Evolutionary conservation across 441 rosid species (phyloP).

Genomic region (Adansonia grandidieri): DNA sequence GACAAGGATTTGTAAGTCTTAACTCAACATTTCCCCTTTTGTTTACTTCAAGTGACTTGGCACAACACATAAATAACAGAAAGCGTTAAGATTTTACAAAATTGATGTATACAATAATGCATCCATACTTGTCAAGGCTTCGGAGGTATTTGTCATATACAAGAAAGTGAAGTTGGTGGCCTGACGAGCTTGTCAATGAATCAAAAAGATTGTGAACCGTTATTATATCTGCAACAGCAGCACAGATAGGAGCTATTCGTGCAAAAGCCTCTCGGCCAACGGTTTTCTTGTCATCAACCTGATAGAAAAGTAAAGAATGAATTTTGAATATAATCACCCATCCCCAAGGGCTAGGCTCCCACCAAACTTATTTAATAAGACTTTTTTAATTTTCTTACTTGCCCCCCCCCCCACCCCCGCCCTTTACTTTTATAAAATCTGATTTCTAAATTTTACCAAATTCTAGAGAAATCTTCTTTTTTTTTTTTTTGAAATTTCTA

Average conservation of each 20-base stretch:
- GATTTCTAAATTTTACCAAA: background rate
- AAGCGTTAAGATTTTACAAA: conserved; percentile 7
- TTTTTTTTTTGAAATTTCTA: background rate
- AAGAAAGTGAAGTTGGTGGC: conserved; percentile 75
- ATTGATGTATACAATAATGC: conserved; percentile 29
- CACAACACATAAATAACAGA: conserved; percentile 1
- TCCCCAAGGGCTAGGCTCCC: background rate
- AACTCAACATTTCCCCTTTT: background rate
- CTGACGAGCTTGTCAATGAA: conserved; percentile 74
- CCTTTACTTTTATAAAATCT: background rate
- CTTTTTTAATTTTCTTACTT: background rate
- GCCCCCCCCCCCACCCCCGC: background rate
- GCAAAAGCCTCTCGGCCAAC: conserved; percentile 85
- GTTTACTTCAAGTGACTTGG: conserved; percentile 6
- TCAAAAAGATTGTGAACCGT: conserved; percentile 86
- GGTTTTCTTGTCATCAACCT: conserved; percentile 84
- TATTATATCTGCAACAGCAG: conserved; percentile 77
- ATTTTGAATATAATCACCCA: conserved; percentile 1
- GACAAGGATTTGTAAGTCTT: background rate
- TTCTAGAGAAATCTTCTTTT: background rate
- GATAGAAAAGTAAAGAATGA: conserved; percentile 26
- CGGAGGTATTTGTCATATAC: conserved; percentile 88
- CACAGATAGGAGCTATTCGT: conserved; percentile 83
- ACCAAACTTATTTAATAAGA: background rate
- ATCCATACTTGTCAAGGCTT: conserved; percentile 80